Base-by-base conservation (phyloP, 805 yeast genomes). In the Metschnikowia santaceciliae region DNA sequence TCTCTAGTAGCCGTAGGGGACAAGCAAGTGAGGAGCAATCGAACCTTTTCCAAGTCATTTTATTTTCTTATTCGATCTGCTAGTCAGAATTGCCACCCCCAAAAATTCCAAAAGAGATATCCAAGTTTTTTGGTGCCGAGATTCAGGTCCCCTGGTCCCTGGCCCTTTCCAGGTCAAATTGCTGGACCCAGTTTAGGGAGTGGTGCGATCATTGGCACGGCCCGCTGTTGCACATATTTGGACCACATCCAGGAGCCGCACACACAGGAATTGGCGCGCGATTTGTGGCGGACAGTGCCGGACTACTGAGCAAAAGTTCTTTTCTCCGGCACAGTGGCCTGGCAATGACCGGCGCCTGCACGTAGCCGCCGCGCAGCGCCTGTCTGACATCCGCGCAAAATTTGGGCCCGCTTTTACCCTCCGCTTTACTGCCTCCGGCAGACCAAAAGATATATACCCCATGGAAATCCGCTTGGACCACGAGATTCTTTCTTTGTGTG, bases 401-500 rank as follows among this genome's bases (percentile, higher is more conserved):
- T 20, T 22, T 44, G 47, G 47, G 47, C 40, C 47, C 23, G 26
- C 41, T 34, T 33, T 13, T 11, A 20, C 14, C 34, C 47, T 35
- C 35, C 41, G 32, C 22, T 22, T 33, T 32, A n/a, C 45, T 32
- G 45, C 46, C 38, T 20, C 17, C 32, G 38, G 46, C 30, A n/a
- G 32, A 44, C 39, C 15, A 34, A 35, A 15, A 10, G 40, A 35
- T 35, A 44, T 42, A 44, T 35, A 43, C 46, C 26, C 32, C 19
- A 35, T 44, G 47, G 47, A 44, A 33, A 35, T 44, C 47, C 47
- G 47, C 40, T 35, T 41, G 34, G 40, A 22, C 30, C 5, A 15
- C 14, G 32, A 20, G n/a, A 13, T 42, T 32, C 38, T 32, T 32
- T 19, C 11, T 20, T 14, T 33, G 45, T 19, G 17, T 14, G 22